Conservation (phyloP, 1,139 yeast species). For the Pichia sp. region DNA sequence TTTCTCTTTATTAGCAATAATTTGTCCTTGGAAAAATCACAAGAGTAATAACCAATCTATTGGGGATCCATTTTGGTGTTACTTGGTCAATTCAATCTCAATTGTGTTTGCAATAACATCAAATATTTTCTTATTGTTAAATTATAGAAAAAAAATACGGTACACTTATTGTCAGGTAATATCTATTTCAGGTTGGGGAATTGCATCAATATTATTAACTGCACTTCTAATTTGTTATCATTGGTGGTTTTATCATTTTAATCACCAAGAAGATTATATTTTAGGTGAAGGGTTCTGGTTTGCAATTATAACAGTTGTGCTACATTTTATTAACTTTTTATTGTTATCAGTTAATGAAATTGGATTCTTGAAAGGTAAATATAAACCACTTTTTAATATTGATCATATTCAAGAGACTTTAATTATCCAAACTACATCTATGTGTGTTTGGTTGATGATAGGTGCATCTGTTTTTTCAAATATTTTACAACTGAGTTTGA, state of each 20-base stretch:
- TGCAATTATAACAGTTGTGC: constrained; percentile 55
- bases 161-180: constrained; percentile 55
- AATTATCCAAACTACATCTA: constrained; percentile 60
- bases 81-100: constrained; percentile 54
- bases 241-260: constrained; percentile 18
- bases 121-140: constrained; percentile 57
- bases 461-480: constrained; percentile 56
- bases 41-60: constrained; percentile 22
- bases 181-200: constrained; percentile 57
- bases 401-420: constrained; percentile 61
- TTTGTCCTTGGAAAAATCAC: constrained; percentile 57
- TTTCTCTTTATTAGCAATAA: constrained; percentile 64
- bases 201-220: constrained; percentile 48
- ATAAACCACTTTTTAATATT: constrained; percentile 64
- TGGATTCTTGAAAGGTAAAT: constrained; percentile 53
- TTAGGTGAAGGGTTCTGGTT: constrained; percentile 71
- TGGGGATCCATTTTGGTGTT: constrained; percentile 39
- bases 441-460: constrained; percentile 61
- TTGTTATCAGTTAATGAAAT: constrained; percentile 50
- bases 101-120: constrained; percentile 59
- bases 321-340: constrained; percentile 52
- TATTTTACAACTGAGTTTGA: constrained; percentile 42
- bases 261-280: constrained; percentile 18
- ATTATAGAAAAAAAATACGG: constrained; percentile 52
- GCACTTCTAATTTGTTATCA: constrained; percentile 38